These are phyloP conservation scores for Glomus cerebriforme DNA, from an alignment of 192 early-diverging fungal genomes.

Conservation along the genomic window DNA sequence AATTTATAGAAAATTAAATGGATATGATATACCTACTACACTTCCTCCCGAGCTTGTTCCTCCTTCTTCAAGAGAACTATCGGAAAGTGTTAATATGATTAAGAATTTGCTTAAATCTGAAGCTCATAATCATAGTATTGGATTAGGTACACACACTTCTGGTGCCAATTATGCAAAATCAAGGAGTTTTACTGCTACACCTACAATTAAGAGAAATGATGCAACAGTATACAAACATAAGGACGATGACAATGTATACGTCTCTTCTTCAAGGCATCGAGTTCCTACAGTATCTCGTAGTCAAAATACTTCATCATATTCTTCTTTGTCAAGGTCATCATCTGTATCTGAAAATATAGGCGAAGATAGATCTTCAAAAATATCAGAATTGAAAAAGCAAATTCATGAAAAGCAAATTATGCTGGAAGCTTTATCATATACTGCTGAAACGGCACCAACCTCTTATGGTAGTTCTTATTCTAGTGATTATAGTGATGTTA, in stretches of 20 bases:
- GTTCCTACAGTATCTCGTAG: constrained; percentile 5
- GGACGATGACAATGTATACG: constrained; percentile 45
- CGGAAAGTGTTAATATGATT: constrained; percentile 61
- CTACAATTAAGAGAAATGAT: constrained; percentile 11
- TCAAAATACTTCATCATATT: not conserved
- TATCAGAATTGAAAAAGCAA: constrained; percentile 39
- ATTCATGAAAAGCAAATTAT: constrained; percentile 43
- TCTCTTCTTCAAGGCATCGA: constrained; percentile 40
- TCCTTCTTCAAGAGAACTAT: constrained; percentile 80
- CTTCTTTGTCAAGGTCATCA: not conserved
- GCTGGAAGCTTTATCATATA: constrained; percentile 39
- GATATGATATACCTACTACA: constrained; percentile 73
- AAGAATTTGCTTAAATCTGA: constrained; percentile 68
- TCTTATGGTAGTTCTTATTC: constrained; percentile 1
- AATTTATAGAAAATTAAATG: constrained; percentile 85
- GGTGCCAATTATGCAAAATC: constrained; percentile 22
- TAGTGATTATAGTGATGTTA: constrained; percentile 45
- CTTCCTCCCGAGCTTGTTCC: constrained; percentile 88
- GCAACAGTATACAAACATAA: constrained; percentile 23
- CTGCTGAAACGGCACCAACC: constrained; percentile 6
- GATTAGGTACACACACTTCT: constrained; percentile 31
- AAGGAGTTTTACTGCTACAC: constrained; percentile 27
- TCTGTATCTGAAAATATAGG: constrained; percentile 6
- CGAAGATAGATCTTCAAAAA: constrained; percentile 28
- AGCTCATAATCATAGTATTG: constrained; percentile 43